Evolutionary conservation across 371 early-diverging fungal genomes (phyloP).

Genomic region (Mucor sp.): DNA sequence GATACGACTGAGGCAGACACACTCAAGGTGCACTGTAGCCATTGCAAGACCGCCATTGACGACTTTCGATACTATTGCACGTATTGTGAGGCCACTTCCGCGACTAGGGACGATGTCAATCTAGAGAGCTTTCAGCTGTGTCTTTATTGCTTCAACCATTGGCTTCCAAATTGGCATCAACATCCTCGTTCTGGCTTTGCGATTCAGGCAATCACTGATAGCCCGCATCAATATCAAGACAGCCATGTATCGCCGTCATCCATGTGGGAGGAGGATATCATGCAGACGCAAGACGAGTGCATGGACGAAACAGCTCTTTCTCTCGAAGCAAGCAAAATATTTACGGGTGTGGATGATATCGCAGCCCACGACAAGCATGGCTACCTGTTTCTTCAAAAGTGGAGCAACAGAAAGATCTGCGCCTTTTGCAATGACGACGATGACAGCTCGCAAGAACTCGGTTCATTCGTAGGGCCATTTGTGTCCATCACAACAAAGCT

Average conservation of each 20-base stretch:
- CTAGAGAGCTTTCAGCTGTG: slow-evolving; percentile 64
- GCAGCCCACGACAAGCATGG: slow-evolving; percentile 41
- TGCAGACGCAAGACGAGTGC: slow-evolving; percentile 34
- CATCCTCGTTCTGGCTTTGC: slow-evolving; percentile 83
- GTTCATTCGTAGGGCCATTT: slow-evolving; percentile 65
- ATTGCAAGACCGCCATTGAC: slow-evolving; percentile 60
- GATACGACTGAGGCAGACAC: slow-evolving; percentile 18
- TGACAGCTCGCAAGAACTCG: slow-evolving; percentile 55
- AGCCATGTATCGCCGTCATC: slow-evolving; percentile 13
- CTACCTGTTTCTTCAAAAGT: slow-evolving; percentile 49
- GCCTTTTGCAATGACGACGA: slow-evolving; percentile 80
- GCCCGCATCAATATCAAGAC: neutral
- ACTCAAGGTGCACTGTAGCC: slow-evolving; percentile 65
- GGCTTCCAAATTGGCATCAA: slow-evolving; percentile 74
- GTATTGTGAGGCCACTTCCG: slow-evolving; percentile 76
- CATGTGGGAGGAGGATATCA: slow-evolving; percentile 63
- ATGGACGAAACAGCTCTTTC: neutral
- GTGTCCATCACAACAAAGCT: slow-evolving; percentile 40
- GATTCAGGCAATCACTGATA: slow-evolving; percentile 63
- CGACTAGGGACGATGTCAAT: slow-evolving; percentile 56
- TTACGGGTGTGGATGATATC: slow-evolving; percentile 32
- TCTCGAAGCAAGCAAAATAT: slow-evolving; percentile 40
- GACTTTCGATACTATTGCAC: slow-evolving; percentile 82
- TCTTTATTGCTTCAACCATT: slow-evolving; percentile 73
- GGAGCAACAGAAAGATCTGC: slow-evolving; percentile 64